Percentiles rank a stretch among this genome's conserved stretches.
phyloP scores from a whole-genome alignment of 495 filamentous ascomycete species.

The Aspergillus cristatus region DNA sequence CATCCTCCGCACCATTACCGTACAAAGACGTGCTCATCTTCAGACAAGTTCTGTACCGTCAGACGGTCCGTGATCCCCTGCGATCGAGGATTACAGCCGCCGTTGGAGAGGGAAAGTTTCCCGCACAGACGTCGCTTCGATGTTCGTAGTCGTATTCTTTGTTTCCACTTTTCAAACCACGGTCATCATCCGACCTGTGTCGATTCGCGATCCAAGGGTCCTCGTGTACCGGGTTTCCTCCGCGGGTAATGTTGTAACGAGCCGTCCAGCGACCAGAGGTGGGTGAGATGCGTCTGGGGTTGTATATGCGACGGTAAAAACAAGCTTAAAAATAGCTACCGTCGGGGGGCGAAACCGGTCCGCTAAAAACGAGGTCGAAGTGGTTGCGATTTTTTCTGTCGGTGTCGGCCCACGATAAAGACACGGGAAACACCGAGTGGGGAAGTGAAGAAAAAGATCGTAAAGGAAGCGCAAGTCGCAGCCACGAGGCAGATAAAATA shows the following conservation, averaged over 20 bases:
- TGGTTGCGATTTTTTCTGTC: too few species aligned
- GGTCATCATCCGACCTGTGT: constrained; percentile 25
- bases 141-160: constrained; percentile 4
- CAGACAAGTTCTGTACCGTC: constrained; percentile 4
- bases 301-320: constrained; percentile 5
- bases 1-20: constrained; percentile 3
- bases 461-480: neutral
- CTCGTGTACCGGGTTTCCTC: neutral
- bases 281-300: constrained; percentile 6
- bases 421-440: neutral
- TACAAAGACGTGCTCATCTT: neutral
- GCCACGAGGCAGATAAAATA: neutral
- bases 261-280: constrained; percentile 30
- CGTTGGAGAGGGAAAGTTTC: constrained; percentile 4
- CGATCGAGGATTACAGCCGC: constrained; percentile 10
- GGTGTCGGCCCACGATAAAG: too few species aligned
- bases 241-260: constrained; percentile 7
- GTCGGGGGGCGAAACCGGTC: constrained; percentile 4
- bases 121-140: constrained; percentile 19
- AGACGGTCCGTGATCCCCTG: constrained; percentile 16
- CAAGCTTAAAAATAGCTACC: constrained; percentile 2
- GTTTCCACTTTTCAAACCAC: constrained; percentile 16
- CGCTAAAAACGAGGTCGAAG: too few species aligned
- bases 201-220: neutral
- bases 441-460: neutral